Evolutionary conservation across 805 yeast species (phyloP), one percentile per base, ranked within the genome.

Genomic region (baker's yeast (Saccharomyces cerevisiae)): DNA sequence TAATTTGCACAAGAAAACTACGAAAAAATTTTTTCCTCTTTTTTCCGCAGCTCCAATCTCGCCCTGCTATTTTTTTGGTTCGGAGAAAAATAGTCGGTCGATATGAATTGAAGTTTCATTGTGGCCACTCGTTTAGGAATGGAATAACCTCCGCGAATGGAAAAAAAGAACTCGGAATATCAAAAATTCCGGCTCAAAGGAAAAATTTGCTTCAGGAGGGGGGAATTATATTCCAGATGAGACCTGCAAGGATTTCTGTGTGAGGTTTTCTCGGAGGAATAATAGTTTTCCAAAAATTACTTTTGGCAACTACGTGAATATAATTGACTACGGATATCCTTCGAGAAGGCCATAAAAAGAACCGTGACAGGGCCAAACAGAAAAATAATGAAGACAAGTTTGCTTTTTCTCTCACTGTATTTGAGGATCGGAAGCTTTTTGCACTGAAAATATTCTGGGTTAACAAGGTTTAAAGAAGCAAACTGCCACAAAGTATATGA

Each of bases 161-260:
- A 79, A 82, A 48, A 85, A 78, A 36, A 80, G 76, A 60, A 82
- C 81, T 56, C 79, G 79, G 69, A 73, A 82, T 51, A 76, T 79
- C 60, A 78, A 76, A 61, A 85, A 84, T 57, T 86, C 87, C 87
- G 82, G 26, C 85, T 79, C 47, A 82, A 76, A 30, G 87, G 86
- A 62, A 82, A 31, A 82, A 74, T 73, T 80, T 76, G 76, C 32
- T 87, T 86, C 62, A 82, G 82, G 22, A 21, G 5, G 27, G 27
- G 5, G 27, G 27, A 36, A 17, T 2, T 0, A 17, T 36, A 36
- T 17, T 36, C 43, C 43, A 10, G 17, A 6, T 17, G 17, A 8
- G 17, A 21, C 43, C 10, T 10, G 43, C 24, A 6, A n/a, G 22
- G 22, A 6, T n/a, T 36, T n/a, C 22, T 36, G 9, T 17, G 22